Percentiles rank a stretch among this genome's conserved stretches.
Evolutionary conservation across 257 asterid genomes (phyloP).

Genomic region (Solanum lycopersicoides): DNA sequence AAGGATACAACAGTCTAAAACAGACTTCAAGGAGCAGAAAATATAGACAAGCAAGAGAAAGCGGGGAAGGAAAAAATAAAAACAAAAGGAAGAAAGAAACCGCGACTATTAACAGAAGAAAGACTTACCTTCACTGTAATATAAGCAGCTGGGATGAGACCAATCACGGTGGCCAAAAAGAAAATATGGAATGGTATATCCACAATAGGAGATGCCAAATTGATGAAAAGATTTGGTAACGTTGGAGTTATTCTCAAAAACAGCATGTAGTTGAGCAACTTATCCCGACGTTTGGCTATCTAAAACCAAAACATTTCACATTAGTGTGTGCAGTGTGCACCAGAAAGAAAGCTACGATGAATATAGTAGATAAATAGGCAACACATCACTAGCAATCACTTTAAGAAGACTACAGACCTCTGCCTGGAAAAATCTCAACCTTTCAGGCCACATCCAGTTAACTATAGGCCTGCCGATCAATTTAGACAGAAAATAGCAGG

Average conservation of each 20-base stretch:
- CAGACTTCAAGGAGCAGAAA: background rate
- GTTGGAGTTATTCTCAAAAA: conserved; percentile 85
- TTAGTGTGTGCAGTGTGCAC: background rate
- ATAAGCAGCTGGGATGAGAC: conserved; percentile 78
- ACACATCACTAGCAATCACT: background rate
- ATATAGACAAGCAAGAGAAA: background rate
- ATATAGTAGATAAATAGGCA: background rate
- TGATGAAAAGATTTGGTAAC: conserved; percentile 81
- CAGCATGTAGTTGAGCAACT: conserved; percentile 84
- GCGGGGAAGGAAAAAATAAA: background rate
- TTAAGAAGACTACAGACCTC: conserved; percentile 38
- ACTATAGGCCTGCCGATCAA: conserved; percentile 82
- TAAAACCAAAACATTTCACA: conserved; percentile 18
- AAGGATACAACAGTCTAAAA: background rate
- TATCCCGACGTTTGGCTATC: conserved; percentile 77
- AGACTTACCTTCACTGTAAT: conserved; percentile 70
- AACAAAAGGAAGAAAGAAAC: background rate
- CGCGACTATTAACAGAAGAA: background rate
- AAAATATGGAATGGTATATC: conserved; percentile 75
- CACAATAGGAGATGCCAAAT: conserved; percentile 89
- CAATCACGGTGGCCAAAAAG: conserved; percentile 76
- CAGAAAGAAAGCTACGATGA: background rate
- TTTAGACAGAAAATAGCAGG: conserved; percentile 77
- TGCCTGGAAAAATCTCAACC: conserved; percentile 65
- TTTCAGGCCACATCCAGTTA: conserved; percentile 83